Conservation (phyloP, 768 basidiomycete genomes). For the Xerocomellus amylosporus region DNA sequence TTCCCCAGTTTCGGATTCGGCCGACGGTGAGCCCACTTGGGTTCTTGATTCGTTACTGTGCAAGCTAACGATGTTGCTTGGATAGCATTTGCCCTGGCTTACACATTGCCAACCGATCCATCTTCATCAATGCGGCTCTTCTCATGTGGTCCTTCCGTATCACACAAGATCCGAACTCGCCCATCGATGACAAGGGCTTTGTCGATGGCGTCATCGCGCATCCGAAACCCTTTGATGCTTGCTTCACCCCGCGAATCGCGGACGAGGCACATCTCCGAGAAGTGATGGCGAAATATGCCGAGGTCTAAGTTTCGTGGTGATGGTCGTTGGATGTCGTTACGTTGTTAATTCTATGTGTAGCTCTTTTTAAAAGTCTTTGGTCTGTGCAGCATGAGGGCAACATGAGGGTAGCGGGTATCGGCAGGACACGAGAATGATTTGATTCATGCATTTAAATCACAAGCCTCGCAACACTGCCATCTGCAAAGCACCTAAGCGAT, state of each 20-base stretch:
- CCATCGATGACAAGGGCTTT: constrained; percentile 62
- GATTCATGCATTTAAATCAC: too few relatives aligned
- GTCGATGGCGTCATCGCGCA: constrained; percentile 63
- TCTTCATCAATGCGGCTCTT: constrained; percentile 64
- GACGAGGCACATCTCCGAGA: constrained; percentile 24
- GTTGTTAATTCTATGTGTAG: background rate
- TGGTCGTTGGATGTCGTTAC: too few relatives aligned
- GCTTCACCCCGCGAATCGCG: constrained; percentile 48
- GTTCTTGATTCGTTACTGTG: background rate
- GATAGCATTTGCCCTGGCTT: constrained; percentile 65
- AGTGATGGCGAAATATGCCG: constrained; percentile 26
- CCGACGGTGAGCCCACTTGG: constrained; percentile 28
- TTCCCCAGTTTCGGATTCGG: constrained; percentile 59
- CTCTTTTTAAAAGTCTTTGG: background rate
- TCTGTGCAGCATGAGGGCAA: background rate
- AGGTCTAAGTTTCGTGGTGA: constrained; percentile 10
- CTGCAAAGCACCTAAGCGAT: too few relatives aligned
- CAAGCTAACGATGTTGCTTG: background rate
- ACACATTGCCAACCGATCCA: constrained; percentile 57
- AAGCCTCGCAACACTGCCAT: too few relatives aligned
- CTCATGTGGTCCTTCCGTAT: constrained; percentile 66
- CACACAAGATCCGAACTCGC: constrained; percentile 44
- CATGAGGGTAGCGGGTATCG: background rate
- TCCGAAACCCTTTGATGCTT: constrained; percentile 57
- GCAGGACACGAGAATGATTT: too few relatives aligned